Evolutionary conservation across 371 early-diverging fungal species (phyloP).

Genomic region (Parasitella parasitica): DNA sequence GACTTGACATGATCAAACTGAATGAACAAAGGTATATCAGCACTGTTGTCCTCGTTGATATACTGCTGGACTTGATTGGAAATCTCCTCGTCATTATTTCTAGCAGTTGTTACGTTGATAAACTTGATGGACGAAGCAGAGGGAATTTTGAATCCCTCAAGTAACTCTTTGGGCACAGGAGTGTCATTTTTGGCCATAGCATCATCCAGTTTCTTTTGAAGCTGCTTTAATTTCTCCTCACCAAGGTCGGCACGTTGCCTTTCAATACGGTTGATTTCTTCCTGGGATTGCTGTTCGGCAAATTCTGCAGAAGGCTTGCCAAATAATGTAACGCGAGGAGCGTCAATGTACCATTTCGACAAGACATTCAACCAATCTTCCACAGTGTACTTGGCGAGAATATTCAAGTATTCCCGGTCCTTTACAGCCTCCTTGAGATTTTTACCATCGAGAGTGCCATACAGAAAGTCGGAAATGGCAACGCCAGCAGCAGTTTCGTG

Average conservation of each 20-base stretch:
- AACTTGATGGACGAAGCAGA: constrained; percentile 59
- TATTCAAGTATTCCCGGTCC: constrained; percentile 51
- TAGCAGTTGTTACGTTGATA: constrained; percentile 60
- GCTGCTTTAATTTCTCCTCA: constrained; percentile 45
- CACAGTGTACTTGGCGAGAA: constrained; percentile 44
- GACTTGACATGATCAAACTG: constrained; percentile 70
- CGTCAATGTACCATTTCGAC: constrained; percentile 54
- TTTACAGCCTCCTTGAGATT: constrained; percentile 51
- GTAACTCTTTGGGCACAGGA: constrained; percentile 56
- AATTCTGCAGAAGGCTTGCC: constrained; percentile 66
- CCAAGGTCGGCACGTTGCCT: constrained; percentile 57
- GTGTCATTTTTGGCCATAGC: constrained; percentile 58
- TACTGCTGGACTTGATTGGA: constrained; percentile 55
- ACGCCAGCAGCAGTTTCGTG: constrained; percentile 48
- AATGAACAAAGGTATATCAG: constrained; percentile 59
- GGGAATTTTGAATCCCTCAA: constrained; percentile 62
- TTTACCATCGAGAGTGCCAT: constrained; percentile 57
- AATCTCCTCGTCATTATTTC: constrained; percentile 43
- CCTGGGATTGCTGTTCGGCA: constrained; percentile 53
- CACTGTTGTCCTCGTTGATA: constrained; percentile 47
- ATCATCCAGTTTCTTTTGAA: constrained; percentile 52
- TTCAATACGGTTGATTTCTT: constrained; percentile 59
- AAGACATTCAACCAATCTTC: constrained; percentile 52
- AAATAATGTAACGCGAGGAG: constrained; percentile 53
- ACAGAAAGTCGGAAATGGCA: constrained; percentile 58